Evolutionary conservation across 306 rosid species (phyloP).

Genomic region (Astragalus membranaceus): DNA sequence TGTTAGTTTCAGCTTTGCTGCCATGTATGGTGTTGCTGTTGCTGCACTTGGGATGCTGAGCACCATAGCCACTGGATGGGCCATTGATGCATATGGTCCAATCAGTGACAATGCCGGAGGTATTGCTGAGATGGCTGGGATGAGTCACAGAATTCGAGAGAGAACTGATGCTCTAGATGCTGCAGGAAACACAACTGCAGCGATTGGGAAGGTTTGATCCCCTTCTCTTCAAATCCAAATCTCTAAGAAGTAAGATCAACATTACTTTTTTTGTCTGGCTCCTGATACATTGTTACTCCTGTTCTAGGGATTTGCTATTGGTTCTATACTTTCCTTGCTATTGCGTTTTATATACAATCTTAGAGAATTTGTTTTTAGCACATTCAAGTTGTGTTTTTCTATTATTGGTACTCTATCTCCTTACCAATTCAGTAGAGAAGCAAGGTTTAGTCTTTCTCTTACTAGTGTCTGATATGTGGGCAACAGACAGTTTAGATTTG

Average conservation of each 20-base stretch:
- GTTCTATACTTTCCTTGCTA: too few species aligned
- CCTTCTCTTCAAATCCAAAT: not conserved
- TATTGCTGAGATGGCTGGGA: conserved; percentile 99
- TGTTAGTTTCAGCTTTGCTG: conserved; percentile 93
- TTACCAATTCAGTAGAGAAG: too few species aligned
- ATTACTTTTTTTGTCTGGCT: not conserved
- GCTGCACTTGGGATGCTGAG: conserved; percentile 99
- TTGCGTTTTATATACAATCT: too few species aligned
- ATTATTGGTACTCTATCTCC: too few species aligned
- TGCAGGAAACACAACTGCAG: conserved; percentile 98
- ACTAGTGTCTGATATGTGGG: too few species aligned
- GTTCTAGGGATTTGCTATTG: conserved; percentile 84
- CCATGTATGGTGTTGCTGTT: conserved; percentile 94
- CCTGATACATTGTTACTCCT: conserved; percentile 6
- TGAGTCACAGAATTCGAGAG: conserved; percentile 93
- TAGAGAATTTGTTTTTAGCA: too few species aligned
- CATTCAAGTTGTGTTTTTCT: too few species aligned
- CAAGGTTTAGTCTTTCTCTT: too few species aligned
- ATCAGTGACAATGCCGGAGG: conserved; percentile 99
- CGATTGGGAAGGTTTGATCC: conserved; percentile 78
- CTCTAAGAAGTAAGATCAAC: not conserved
- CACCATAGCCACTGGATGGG: conserved; percentile 93
- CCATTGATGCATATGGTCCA: conserved; percentile 97
- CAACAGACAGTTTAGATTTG: too few species aligned
- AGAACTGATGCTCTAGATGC: conserved; percentile 98